Percentiles rank a stretch among this genome's conserved stretches.
Evolutionary conservation across 176 grass and related monocot genomes (phyloP).

Genomic region (barley (Hordeum vulgare)): DNA sequence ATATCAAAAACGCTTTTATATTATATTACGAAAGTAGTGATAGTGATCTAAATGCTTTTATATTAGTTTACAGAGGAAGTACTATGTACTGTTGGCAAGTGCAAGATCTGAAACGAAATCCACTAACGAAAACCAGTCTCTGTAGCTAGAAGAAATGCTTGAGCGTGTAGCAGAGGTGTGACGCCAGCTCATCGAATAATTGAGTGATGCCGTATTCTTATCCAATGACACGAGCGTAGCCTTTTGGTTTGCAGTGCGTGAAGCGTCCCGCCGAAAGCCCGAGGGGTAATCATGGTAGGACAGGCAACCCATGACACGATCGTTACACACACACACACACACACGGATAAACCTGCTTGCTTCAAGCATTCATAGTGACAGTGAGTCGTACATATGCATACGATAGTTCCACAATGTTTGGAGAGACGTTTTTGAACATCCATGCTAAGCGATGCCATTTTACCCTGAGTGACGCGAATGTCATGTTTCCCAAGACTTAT

Average conservation of each 20-base stretch:
- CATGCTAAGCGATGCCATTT: no score
- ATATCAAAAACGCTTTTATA: no score
- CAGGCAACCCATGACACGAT: not conserved
- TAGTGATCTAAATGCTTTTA: no score
- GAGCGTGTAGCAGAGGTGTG: not conserved
- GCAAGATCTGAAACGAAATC: not conserved
- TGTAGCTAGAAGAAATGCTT: not conserved
- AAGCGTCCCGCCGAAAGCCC: not conserved
- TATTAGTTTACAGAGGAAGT: no score
- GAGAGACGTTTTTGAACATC: no score
- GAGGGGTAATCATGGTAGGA: not conserved
- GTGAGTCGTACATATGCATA: no score
- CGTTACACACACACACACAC: not conserved
- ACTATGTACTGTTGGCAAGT: not conserved
- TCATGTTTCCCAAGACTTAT: no score
- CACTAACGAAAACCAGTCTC: not conserved
- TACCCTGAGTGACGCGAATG: no score
- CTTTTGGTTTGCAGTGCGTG: not conserved
- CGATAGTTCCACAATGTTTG: no score
- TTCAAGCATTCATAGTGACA: no score
- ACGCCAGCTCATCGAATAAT: slow-evolving; percentile 7
- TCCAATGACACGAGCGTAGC: not conserved
- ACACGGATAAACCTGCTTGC: not conserved
- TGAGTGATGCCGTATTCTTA: not conserved
- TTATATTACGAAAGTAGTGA: no score